Evolutionary conservation across 768 basidiomycete genomes (phyloP).

Genomic region (Panaeolus papilionaceus): DNA sequence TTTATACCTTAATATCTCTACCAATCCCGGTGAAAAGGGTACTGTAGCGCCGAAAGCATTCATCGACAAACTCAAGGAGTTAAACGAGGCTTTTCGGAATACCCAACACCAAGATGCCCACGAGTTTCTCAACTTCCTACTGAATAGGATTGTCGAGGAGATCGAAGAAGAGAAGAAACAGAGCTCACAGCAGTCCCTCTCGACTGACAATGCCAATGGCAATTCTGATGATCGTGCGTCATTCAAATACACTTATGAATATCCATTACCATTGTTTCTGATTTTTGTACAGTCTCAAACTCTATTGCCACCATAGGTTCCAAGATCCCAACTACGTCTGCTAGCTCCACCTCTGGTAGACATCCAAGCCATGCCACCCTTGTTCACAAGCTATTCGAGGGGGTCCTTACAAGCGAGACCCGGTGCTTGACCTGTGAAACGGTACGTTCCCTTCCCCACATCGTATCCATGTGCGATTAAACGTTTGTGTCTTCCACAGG

Average conservation of each 20-base stretch:
- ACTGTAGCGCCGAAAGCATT: conserved; percentile 90
- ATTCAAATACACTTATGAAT: conserved; percentile 10
- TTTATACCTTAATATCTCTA: conserved; percentile 85
- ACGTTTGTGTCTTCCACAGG: conserved; percentile 47
- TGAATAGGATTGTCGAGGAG: conserved; percentile 95
- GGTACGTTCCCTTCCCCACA: conserved; percentile 50
- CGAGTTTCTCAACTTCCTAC: conserved; percentile 93
- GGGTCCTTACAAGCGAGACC: conserved; percentile 94
- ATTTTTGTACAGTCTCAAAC: conserved; percentile 54
- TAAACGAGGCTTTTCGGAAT: conserved; percentile 90
- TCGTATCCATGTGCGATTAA: conserved; percentile 18
- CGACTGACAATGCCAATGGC: background rate
- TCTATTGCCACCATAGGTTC: conserved; percentile 64
- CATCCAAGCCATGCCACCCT: conserved; percentile 69
- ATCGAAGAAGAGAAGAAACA: conserved; percentile 74
- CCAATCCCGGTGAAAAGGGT: conserved; percentile 79
- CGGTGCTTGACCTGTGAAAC: conserved; percentile 98
- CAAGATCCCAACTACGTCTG: conserved; percentile 45
- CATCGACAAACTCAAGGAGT: conserved; percentile 91
- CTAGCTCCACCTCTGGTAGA: conserved; percentile 53
- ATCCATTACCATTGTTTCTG: conserved; percentile 18
- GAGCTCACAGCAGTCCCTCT: conserved; percentile 29
- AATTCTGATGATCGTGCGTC: conserved; percentile 73
- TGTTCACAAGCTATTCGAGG: conserved; percentile 93
- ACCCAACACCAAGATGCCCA: conserved; percentile 98